Base-by-base conservation (phyloP, 352 stramenopile genomes). In the Globisporangium spinosum region DNA sequence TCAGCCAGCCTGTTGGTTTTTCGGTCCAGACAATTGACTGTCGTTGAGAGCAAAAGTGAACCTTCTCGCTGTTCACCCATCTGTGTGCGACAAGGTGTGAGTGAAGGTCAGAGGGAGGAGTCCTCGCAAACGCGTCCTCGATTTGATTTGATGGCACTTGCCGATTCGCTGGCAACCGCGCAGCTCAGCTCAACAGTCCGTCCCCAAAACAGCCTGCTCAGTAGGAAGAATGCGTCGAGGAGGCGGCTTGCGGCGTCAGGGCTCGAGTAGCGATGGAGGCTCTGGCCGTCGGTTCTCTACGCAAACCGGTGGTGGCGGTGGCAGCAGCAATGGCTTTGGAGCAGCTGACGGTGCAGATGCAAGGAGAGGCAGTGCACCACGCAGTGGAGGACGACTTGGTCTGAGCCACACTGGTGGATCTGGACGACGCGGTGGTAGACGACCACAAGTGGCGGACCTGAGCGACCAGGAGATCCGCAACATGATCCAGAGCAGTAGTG, bases 401-500 rank as follows among this genome's bases (percentile, higher is more conserved):
- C 20, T 64, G 6, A 27, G 22, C 7, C 57, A 47, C 51, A 13
- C 23, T 3, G 40, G n/a, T 12, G 63, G 63, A 9, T 58, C 63
- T 2, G 38, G 32, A 8, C 35, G 65, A 23, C 57, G 58, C 10
- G 47, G 59, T 0, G 53, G 59, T 12, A 22, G 67, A 32, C 67
- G 56, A 23, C 35, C 66, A 6, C 38, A 62, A 23, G 22, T 58
- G 4, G 3, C 29, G 8, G 62, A 67, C 3, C 54, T 67, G 9
- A 65, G 60, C 34, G 67, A 68, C 29, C 53, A 56, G 13, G 67
- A 71, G 43, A 64, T 68, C 67, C 67, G 62, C 17, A 27, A n/a
- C 8, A 58, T 55, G 51, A 63, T 71, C 29, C 49, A 68, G 40
- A 68, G 53, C 43, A 67, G 59, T 20, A 49, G 25, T 8, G 43